These are phyloP conservation scores for Fusarium pilosicola DNA, from an alignment of 2,329 filamentous ascomycete genomes.

Conservation along the genomic window DNA sequence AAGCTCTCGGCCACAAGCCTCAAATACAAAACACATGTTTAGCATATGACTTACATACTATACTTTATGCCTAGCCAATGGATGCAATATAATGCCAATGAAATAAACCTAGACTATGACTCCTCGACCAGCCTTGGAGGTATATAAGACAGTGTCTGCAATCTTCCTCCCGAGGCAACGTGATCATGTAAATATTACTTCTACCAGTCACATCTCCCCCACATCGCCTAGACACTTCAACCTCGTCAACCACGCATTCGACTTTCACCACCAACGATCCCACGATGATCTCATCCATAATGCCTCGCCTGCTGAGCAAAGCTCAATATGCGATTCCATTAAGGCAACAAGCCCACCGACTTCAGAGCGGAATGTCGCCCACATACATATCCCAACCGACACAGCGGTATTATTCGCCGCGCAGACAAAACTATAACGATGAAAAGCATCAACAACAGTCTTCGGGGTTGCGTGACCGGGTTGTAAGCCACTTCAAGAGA, in stretches of 20 bases:
- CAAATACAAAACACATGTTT: background rate
- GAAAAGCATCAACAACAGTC: too few species aligned
- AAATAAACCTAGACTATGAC: background rate
- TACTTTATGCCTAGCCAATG: rapidly evolving
- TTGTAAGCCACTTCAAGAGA: background rate
- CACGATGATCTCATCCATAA: background rate
- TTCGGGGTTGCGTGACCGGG: rapidly evolving
- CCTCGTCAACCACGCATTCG: background rate
- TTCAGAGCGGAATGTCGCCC: background rate
- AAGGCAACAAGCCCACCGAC: background rate
- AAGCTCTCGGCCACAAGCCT: background rate
- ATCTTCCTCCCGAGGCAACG: background rate
- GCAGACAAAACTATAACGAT: rapidly evolving
- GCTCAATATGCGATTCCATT: background rate
- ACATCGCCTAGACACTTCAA: too few species aligned
- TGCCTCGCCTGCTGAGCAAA: background rate
- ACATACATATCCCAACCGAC: background rate
- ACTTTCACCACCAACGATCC: background rate
- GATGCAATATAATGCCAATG: rapidly evolving
- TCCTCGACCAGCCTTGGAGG: rapidly evolving
- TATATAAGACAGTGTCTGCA: background rate
- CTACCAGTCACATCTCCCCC: background rate
- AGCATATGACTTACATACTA: too few species aligned
- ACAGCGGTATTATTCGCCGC: background rate
- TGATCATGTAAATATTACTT: background rate